Evolutionary conservation across 2,329 filamentous ascomycete species (phyloP).

Genomic region (Phyllosticta citriasiana): DNA sequence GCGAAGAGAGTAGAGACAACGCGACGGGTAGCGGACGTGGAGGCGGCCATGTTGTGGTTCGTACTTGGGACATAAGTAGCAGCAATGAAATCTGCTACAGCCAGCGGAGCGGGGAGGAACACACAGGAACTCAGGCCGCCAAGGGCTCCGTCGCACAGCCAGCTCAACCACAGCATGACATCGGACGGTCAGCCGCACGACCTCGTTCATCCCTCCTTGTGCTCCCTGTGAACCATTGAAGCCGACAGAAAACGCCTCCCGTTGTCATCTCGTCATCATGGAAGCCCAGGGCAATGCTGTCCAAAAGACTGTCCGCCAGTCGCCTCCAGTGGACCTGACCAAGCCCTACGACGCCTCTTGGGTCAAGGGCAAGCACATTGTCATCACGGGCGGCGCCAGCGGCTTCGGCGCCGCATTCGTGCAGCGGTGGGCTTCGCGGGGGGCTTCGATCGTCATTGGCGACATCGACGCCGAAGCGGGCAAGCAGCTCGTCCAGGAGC

Average conservation of each 20-base stretch:
- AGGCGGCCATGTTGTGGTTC: not conserved
- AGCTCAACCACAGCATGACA: not conserved
- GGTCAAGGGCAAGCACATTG: constrained; percentile 28
- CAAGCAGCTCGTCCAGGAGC: constrained; percentile 39
- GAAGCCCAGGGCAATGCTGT: not conserved
- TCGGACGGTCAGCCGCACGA: not conserved
- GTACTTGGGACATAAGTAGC: not conserved
- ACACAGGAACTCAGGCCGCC: not conserved
- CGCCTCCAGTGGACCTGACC: constrained; percentile 28
- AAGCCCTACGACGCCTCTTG: constrained; percentile 26
- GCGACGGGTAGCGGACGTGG: constrained; percentile 15
- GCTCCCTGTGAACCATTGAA: not conserved
- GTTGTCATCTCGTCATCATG: not conserved
- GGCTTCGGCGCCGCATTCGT: constrained; percentile 32
- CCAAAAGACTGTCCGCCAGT: constrained; percentile 20
- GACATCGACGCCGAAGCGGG: constrained; percentile 50
- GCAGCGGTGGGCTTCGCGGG: constrained; percentile 25
- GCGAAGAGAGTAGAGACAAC: constrained; percentile 30
- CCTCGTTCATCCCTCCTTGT: not conserved
- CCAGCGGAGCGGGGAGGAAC: not conserved
- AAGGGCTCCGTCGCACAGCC: not conserved
- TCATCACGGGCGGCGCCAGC: constrained; percentile 31
- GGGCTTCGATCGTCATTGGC: constrained; percentile 52
- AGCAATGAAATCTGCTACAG: not conserved
- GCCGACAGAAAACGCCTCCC: not conserved